Evolutionary conservation across 768 basidiomycete genomes (phyloP).

Genomic region (Galerina marginata): DNA sequence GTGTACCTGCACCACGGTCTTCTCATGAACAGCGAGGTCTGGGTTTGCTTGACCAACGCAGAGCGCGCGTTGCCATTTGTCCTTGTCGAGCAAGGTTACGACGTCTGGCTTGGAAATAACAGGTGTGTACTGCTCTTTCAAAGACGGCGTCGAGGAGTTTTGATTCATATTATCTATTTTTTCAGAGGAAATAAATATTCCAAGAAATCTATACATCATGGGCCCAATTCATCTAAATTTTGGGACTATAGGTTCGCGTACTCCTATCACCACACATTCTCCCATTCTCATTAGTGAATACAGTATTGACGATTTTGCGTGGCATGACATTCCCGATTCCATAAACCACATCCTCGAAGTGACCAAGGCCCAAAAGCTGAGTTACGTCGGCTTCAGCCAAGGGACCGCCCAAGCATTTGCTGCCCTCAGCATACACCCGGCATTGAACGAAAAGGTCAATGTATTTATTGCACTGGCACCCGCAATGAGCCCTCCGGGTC

Average conservation of each 20-base stretch:
- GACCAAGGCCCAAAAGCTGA: slow-evolving; percentile 67
- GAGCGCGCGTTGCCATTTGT: slow-evolving; percentile 77
- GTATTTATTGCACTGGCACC: slow-evolving; percentile 84
- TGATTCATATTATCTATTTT: not conserved
- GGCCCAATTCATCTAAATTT: slow-evolving; percentile 71
- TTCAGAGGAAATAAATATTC: slow-evolving; percentile 85
- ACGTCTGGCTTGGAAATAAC: slow-evolving; percentile 87
- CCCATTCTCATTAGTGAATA: not conserved
- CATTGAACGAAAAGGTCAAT: slow-evolving; percentile 78
- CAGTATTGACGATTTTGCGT: slow-evolving; percentile 84
- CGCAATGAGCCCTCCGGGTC: slow-evolving; percentile 80
- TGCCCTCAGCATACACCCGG: slow-evolving; percentile 80
- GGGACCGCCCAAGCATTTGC: slow-evolving; percentile 85
- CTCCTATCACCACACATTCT: not conserved
- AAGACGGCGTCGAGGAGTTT: not conserved
- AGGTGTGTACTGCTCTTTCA: slow-evolving; percentile 38
- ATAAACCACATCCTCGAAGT: slow-evolving; percentile 77
- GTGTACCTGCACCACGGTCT: slow-evolving; percentile 88
- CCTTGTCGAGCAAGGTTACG: slow-evolving; percentile 80
- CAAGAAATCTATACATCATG: slow-evolving; percentile 76
- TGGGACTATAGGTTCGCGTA: slow-evolving; percentile 69
- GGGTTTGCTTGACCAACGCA: slow-evolving; percentile 79
- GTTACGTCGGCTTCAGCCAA: slow-evolving; percentile 88
- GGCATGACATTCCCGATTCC: slow-evolving; percentile 87
- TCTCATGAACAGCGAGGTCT: slow-evolving; percentile 86